phyloP scores from a whole-genome alignment of 2,329 filamentous ascomycete species.

The Clarireedia monteithiana region DNA sequence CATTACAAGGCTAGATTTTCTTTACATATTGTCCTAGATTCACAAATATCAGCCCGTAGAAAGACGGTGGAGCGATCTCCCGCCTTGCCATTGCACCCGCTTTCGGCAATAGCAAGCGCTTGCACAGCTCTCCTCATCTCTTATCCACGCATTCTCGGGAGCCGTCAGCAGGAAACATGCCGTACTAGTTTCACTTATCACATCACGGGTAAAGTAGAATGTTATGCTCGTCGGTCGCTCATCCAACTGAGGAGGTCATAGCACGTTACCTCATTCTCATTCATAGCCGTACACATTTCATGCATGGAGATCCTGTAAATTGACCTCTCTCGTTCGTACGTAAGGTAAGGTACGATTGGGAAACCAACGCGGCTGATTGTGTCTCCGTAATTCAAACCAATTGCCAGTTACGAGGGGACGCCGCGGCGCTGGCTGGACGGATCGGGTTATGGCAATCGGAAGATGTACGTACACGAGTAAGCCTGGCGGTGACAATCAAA shows the following conservation, averaged over 20 bases:
- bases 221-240: not conserved
- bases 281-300: not conserved
- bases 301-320: not conserved
- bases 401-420: not conserved
- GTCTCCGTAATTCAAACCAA: slow-evolving; percentile 3
- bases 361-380: slow-evolving; percentile 6
- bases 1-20: slow-evolving; percentile 8
- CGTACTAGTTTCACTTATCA: not conserved
- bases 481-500: not conserved
- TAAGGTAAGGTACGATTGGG: not conserved
- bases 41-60: not conserved
- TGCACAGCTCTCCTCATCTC: slow-evolving; percentile 10
- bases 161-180: not conserved
- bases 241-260: not conserved
- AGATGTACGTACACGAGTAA: not conserved
- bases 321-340: not conserved
- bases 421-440: not conserved
- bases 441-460: not conserved
- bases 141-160: not conserved
- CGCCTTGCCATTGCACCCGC: slow-evolving; percentile 2
- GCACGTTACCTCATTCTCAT: not conserved
- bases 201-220: not conserved
- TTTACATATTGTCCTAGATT: not conserved
- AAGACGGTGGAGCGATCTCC: slow-evolving; percentile 7
- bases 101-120: slow-evolving; percentile 3